Conservation (phyloP, 768 basidiomycete species). For the Mycena maculata region DNA sequence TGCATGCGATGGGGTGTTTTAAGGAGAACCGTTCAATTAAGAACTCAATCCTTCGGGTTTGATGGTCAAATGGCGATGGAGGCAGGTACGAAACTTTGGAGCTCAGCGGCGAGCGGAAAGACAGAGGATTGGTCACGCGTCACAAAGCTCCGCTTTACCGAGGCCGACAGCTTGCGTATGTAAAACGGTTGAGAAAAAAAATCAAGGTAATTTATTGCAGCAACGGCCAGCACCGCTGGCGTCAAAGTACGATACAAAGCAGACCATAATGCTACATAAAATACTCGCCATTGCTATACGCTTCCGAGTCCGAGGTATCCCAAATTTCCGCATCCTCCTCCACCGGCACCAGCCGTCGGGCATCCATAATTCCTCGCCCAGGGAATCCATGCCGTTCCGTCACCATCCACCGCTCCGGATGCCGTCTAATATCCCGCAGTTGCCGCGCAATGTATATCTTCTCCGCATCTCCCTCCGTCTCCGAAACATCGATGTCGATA, state of each 20-base stretch:
- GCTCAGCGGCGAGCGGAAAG: too few species aligned
- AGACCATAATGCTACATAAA: slow-evolving; percentile 1
- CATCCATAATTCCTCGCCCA: slow-evolving; percentile 19
- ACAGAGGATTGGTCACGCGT: too few species aligned
- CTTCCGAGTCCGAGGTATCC: slow-evolving; percentile 27
- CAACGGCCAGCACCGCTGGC: too few species aligned
- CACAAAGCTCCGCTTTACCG: too few species aligned
- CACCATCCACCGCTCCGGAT: slow-evolving; percentile 26
- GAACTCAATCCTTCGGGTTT: slow-evolving; percentile 29
- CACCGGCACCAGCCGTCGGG: slow-evolving; percentile 23
- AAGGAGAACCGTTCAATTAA: slow-evolving; percentile 28
- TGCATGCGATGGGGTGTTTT: slow-evolving; percentile 50
- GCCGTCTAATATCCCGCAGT: slow-evolving; percentile 23
- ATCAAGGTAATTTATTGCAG: too few species aligned
- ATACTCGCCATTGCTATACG: slow-evolving; percentile 18
- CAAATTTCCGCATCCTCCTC: slow-evolving; percentile 26
- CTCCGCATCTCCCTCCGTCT: slow-evolving; percentile 59
- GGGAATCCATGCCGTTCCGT: slow-evolving; percentile 16
- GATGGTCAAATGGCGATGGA: neutral
- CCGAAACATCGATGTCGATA: slow-evolving; percentile 51
- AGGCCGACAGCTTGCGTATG: too few species aligned
- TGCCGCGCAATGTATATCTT: slow-evolving; percentile 50
- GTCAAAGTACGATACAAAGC: slow-evolving; percentile 9
- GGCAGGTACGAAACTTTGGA: slow-evolving; percentile 3
- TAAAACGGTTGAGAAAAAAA: too few species aligned